phyloP scores from a whole-genome alignment of 192 early-diverging fungal genomes.

The Coemansia sp. region DNA sequence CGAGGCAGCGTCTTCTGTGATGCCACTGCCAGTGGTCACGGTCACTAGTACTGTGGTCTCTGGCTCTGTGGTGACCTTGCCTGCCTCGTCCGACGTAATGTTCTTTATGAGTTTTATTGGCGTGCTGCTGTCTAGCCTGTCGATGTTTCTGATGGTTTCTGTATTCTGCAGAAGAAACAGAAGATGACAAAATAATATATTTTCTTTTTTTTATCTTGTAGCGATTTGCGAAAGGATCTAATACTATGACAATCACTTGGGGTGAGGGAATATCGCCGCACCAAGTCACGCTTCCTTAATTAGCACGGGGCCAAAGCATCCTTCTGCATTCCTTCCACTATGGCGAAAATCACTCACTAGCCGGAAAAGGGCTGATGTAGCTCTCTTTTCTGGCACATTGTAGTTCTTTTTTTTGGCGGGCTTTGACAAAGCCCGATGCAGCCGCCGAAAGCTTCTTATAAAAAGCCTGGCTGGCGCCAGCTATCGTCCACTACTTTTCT shows the following conservation, averaged over 20 bases:
- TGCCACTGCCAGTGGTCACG: not conserved
- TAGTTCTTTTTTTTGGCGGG: not conserved
- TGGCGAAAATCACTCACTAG: not conserved
- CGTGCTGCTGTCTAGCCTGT: not conserved
- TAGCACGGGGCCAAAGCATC: constrained; percentile 1
- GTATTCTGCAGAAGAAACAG: not conserved
- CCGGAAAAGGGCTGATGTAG: not conserved
- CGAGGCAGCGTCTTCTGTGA: constrained; percentile 8
- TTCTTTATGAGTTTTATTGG: constrained; percentile 22
- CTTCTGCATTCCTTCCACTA: not conserved
- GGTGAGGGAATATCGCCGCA: not conserved
- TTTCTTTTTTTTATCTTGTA: no score
- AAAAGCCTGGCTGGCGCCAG: not conserved
- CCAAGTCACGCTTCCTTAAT: not conserved
- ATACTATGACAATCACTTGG: not conserved
- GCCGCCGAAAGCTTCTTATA: not conserved
- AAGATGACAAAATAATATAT: not conserved
- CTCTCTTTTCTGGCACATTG: not conserved
- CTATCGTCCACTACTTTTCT: not conserved
- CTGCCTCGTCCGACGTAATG: constrained; percentile 38
- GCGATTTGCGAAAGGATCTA: not conserved
- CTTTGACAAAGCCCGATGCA: not conserved
- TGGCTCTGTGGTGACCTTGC: not conserved
- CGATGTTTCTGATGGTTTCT: constrained; percentile 2
- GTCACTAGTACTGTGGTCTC: constrained; percentile 11